Percentiles rank a stretch among this genome's conserved stretches.
phyloP scores from a whole-genome alignment of 2,329 filamentous ascomycete genomes.

The Trichophyton benhamiae region DNA sequence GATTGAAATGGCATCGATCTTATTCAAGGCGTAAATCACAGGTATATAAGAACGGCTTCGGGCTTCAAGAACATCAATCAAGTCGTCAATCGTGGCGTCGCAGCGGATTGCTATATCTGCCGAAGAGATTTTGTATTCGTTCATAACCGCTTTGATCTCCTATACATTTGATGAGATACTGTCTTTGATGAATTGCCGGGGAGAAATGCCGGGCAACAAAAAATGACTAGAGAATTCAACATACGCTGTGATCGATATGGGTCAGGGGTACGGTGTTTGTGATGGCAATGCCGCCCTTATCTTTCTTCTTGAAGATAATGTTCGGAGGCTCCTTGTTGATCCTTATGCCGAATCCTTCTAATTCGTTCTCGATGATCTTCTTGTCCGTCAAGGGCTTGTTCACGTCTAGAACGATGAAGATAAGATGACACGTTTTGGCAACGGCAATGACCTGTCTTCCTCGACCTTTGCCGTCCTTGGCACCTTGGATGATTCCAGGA shows the following conservation, averaged over 20 bases:
- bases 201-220: no score
- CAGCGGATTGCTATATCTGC: conserved; percentile 96
- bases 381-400: conserved; percentile 98
- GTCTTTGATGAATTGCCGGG: no score
- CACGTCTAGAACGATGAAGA: conserved; percentile 96
- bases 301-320: conserved; percentile 99
- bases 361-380: conserved; percentile 81
- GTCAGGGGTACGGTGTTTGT: conserved; percentile 86
- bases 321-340: conserved; percentile 97
- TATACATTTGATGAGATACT: conserved; percentile 14
- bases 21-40: conserved; percentile 98
- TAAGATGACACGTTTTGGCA: conserved; percentile 95
- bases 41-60: conserved; percentile 94
- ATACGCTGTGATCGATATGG: conserved; percentile 74
- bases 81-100: conserved; percentile 90
- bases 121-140: conserved; percentile 90
- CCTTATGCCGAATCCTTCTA: conserved; percentile 94
- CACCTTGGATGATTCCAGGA: conserved; percentile 96
- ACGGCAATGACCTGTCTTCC: conserved; percentile 98
- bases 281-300: conserved; percentile 92
- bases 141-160: conserved; percentile 97
- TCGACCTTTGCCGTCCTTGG: conserved; percentile 94
- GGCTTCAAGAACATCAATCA: conserved; percentile 91
- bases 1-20: conserved; percentile 96
- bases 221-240: conserved; percentile 8